phyloP scores from a whole-genome alignment of 495 filamentous ascomycete species.

The Aspergillus incahuasiensis region DNA sequence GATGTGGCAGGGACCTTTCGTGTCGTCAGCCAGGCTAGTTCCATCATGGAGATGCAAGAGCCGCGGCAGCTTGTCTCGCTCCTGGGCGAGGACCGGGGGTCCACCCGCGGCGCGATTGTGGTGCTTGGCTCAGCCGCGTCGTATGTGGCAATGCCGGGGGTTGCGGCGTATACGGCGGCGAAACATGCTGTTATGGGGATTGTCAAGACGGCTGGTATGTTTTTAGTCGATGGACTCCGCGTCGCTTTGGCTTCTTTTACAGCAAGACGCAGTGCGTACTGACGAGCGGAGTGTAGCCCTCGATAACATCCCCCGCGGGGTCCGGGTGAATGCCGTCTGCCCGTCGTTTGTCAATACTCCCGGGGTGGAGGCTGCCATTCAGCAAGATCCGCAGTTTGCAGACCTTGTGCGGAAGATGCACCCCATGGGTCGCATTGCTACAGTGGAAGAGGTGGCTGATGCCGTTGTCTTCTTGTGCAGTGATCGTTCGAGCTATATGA shows the following conservation, averaged over 20 bases:
- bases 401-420: not conserved
- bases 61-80: not conserved
- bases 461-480: conserved; percentile 38
- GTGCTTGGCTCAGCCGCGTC: conserved; percentile 37
- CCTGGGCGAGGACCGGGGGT: not conserved
- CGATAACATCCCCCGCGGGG: conserved; percentile 24
- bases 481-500: conserved; percentile 34
- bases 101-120: conserved; percentile 24
- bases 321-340: conserved; percentile 43
- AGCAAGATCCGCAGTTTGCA: not conserved
- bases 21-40: no score
- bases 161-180: conserved; percentile 30
- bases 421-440: conserved; percentile 33
- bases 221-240: no score
- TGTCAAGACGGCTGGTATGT: conserved; percentile 31
- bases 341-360: conserved; percentile 40
- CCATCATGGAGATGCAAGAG: not conserved
- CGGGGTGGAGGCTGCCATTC: conserved; percentile 19
- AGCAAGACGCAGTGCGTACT: not conserved
- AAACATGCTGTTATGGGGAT: conserved; percentile 46
- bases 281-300: conserved; percentile 21
- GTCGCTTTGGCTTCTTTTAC: no score
- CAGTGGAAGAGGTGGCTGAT: conserved; percentile 38
- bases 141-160: conserved; percentile 19
- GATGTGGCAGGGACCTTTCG: conserved; percentile 21